Conservation (phyloP, 352 stramenopile genomes). For the Aphanomyces euteiches region DNA sequence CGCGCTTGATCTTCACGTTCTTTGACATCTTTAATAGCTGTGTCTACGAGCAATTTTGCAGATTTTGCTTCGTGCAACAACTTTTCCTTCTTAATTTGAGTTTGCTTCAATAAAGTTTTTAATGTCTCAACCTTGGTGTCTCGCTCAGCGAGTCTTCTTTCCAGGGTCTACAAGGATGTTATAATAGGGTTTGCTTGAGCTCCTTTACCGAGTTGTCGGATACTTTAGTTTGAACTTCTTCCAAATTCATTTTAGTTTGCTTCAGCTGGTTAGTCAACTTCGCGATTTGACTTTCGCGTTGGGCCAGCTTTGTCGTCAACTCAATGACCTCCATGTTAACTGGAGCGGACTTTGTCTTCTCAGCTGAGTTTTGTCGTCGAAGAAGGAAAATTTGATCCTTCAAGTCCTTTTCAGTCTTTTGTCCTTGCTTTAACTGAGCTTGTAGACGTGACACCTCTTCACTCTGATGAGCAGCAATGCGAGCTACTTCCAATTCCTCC, state of each 20-base stretch:
- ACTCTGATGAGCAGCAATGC: background rate
- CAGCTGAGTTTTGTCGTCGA: background rate
- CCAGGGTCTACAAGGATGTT: background rate
- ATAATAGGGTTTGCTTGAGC: background rate
- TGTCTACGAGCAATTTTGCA: background rate
- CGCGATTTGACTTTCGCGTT: conserved; percentile 4
- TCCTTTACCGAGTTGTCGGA: background rate
- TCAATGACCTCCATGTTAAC: conserved; percentile 13
- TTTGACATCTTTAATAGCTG: background rate
- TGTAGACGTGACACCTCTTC: background rate
- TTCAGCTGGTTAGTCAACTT: background rate
- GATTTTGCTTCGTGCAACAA: conserved; percentile 13
- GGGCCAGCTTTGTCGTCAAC: conserved; percentile 1
- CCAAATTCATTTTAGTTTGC: background rate
- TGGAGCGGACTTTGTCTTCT: background rate
- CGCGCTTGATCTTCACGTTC: background rate
- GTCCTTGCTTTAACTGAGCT: background rate
- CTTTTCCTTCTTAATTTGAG: conserved; percentile 14
- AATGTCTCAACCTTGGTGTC: background rate
- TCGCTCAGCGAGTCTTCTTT: background rate
- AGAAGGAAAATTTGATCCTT: conserved; percentile 8
- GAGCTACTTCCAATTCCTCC: background rate
- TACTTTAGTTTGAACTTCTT: background rate
- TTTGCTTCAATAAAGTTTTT: conserved; percentile 6
- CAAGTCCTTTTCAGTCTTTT: background rate